Conservation (phyloP, 305 asterid genomes). For the Plantago lanceolata region DNA sequence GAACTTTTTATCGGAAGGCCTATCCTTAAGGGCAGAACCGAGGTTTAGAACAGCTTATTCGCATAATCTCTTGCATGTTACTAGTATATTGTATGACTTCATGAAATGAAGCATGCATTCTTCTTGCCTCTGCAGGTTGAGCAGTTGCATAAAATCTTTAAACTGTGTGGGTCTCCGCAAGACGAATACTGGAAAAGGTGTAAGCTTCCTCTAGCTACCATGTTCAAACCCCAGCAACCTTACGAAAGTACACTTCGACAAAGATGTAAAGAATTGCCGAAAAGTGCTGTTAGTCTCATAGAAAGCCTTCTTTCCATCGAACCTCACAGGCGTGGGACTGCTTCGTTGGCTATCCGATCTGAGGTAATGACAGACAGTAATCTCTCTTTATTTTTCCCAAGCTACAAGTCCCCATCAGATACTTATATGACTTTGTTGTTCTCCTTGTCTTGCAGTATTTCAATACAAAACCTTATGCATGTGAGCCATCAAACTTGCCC, state of each 20-base stretch:
- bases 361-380: too few relatives aligned
- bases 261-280: conserved; percentile 79
- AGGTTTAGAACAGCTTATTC: conserved; percentile 45
- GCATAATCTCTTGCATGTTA: background rate
- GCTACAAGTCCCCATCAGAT: background rate
- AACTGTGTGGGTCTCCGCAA: conserved; percentile 74
- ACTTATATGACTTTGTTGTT: background rate
- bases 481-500: conserved; percentile 77
- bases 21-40: conserved; percentile 78
- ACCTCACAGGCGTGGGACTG: conserved; percentile 68
- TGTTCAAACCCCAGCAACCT: conserved; percentile 86
- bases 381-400: background rate
- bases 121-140: conserved; percentile 53
- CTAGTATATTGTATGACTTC: background rate
- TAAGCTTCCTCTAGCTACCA: conserved; percentile 65
- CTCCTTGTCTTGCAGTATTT: conserved; percentile 49
- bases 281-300: conserved; percentile 56
- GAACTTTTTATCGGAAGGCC: conserved; percentile 84
- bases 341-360: conserved; percentile 60
- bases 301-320: conserved; percentile 67
- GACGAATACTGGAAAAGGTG: conserved; percentile 81
- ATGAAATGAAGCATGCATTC: background rate
- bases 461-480: conserved; percentile 59
- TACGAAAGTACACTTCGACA: conserved; percentile 70
- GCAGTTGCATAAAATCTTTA: conserved; percentile 87